Evolutionary conservation across 257 asterid species (phyloP).

Genomic region (Solanum rostratum): DNA sequence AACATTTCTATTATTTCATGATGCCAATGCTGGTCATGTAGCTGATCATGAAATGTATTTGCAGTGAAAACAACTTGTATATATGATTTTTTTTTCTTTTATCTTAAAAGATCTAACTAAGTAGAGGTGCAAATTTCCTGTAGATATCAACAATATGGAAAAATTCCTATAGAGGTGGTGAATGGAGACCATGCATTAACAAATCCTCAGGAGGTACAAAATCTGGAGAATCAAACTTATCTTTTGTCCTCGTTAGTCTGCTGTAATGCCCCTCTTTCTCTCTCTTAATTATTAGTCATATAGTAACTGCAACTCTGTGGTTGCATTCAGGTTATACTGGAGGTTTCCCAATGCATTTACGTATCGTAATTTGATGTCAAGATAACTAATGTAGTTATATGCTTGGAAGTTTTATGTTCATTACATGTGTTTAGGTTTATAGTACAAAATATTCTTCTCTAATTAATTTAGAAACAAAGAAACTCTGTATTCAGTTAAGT

Average conservation of each 20-base stretch:
- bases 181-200: constrained; percentile 88
- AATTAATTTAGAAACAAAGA: neutral
- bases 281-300: neutral
- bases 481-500: neutral
- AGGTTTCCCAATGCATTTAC: neutral
- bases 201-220: constrained; percentile 56
- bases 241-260: neutral
- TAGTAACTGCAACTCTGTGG: neutral
- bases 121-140: neutral
- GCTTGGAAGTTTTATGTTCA: neutral
- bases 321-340: neutral
- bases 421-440: neutral
- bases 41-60: neutral
- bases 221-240: neutral
- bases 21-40: neutral
- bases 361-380: neutral
- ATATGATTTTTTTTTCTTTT: neutral
- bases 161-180: constrained; percentile 74
- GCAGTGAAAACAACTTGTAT: neutral
- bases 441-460: neutral
- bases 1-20: neutral
- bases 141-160: constrained; percentile 94
- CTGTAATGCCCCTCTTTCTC: neutral
- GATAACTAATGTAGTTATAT: neutral
- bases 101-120: constrained; percentile 8